A percentile compares a stretch with the other conserved stretches of the same genome.
Evolutionary conservation across 2,329 filamentous ascomycete species (phyloP).

Genomic region (Delphinella strobiligena): DNA sequence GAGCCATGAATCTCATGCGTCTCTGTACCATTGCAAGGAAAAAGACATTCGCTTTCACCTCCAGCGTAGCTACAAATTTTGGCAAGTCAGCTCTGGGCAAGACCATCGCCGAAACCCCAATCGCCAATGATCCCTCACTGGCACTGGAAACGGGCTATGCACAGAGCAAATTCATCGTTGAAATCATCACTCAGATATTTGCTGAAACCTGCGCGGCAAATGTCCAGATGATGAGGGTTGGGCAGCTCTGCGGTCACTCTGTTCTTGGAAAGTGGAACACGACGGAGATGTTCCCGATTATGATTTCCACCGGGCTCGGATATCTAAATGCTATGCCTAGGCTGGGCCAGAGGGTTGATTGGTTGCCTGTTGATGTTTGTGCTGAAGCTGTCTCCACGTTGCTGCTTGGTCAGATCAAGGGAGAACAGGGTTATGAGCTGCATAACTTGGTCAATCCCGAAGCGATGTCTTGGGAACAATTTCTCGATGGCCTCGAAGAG

Average conservation of each 20-base stretch:
- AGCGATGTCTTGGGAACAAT: conserved; percentile 3
- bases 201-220: neutral
- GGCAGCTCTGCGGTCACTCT: conserved; percentile 10
- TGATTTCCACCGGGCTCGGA: conserved; percentile 8
- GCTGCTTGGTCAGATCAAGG: neutral
- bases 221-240: conserved; percentile 9
- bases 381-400: conserved; percentile 2
- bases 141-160: conserved; percentile 9
- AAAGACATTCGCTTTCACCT: conserved; percentile 12
- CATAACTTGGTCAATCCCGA: conserved; percentile 10
- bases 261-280: conserved; percentile 7
- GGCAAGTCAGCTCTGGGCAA: conserved; percentile 2
- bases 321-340: conserved; percentile 8
- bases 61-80: conserved; percentile 9
- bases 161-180: conserved; percentile 11
- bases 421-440: neutral
- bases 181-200: conserved; percentile 6
- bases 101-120: conserved; percentile 4
- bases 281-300: conserved; percentile 11
- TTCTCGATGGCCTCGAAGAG: conserved; percentile 5
- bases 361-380: conserved; percentile 10
- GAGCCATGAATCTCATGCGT: conserved; percentile 19
- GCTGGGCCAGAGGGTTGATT: conserved; percentile 6
- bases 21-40: conserved; percentile 14
- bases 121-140: conserved; percentile 4